Percentiles rank a stretch among this genome's conserved stretches.
Conservation (phyloP, 192 early-diverging fungal genomes). For the Dispira parvispora region DNA sequence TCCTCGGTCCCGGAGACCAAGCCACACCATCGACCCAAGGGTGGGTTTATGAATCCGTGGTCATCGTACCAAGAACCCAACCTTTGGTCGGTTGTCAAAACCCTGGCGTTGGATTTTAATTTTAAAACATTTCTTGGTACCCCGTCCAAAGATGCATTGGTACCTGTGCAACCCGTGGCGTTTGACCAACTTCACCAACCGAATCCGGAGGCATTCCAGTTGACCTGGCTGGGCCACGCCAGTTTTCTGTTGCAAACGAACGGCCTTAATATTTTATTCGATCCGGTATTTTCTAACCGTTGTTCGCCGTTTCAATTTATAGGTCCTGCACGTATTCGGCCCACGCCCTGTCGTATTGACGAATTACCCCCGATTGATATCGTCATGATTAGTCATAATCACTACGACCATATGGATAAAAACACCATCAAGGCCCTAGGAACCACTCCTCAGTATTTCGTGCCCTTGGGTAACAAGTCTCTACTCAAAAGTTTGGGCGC, state of each 20-base stretch:
- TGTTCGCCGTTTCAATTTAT: constrained; percentile 50
- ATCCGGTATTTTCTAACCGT: constrained; percentile 56
- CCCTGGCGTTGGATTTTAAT: constrained; percentile 15
- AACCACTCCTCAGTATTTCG: constrained; percentile 39
- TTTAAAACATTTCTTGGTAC: constrained; percentile 12
- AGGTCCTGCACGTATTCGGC: constrained; percentile 49
- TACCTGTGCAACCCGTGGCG: constrained; percentile 19
- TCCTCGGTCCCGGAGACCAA: constrained; percentile 9
- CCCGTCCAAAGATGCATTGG: constrained; percentile 11
- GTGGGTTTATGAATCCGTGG: constrained; percentile 57
- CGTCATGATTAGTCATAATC: constrained; percentile 70
- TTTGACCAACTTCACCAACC: constrained; percentile 12
- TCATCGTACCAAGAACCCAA: constrained; percentile 12
- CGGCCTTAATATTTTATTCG: constrained; percentile 51
- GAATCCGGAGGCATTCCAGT: constrained; percentile 15
- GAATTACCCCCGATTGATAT: constrained; percentile 54
- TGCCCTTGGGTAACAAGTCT: constrained; percentile 56
- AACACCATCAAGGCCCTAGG: constrained; percentile 38
- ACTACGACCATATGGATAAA: constrained; percentile 76
- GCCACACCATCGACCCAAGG: constrained; percentile 28
- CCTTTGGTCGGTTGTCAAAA: neutral
- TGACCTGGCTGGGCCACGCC: constrained; percentile 48
- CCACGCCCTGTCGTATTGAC: constrained; percentile 41
- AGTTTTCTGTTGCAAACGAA: constrained; percentile 44
- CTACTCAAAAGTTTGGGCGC: constrained; percentile 41